Evolutionary conservation across 345 rosid genomes (phyloP), one percentile per base, ranked within the genome.

Genomic region (Salix koriyanagi): DNA sequence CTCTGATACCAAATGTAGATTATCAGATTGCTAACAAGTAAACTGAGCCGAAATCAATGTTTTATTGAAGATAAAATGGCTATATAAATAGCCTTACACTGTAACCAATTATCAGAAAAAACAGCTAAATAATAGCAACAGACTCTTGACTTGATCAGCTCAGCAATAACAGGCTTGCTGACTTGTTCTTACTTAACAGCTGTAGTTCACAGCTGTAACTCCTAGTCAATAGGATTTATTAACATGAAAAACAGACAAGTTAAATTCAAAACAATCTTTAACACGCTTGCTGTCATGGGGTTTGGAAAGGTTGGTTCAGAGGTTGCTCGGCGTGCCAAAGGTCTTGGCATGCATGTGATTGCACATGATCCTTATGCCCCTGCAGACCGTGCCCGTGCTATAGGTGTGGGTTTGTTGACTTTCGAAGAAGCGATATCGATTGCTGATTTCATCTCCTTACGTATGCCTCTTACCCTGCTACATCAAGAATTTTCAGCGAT

Each of bases 281-380:
- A 37, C 39, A 80, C 73, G n/a, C 28, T 26, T 50, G 83, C 75
- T 36, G 76, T 80, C 19, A 80, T 75, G 70, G 79, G 83, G 30
- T 80, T 80, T 41, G 83, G 83, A 44, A 80, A 80, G 64, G 83
- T 80, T 6, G 83, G 83, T 61, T 70, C 79, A 26, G 79, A 80
- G 65, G 83, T 80, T 30, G 79, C 83, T 18, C 26, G 76, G 79
- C 79, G 79, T 4, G 83, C 83, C 26, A 80, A 75, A 65, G 76
- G 79, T 56, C 83, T 80, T 34, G 72, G 83, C 2, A 75, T 80
- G 83, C 68, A 80, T 30, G 79, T 80, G 32, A 80, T 80, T 36
- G 83, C 83, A 28, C 73, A 80, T 18, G 83, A 75, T 75, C 83
- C 79, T 1, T 80, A 80, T 71, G 83, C 83, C 15, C 73, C 79